Evolutionary conservation across 495 filamentous ascomycete genomes (phyloP), one percentile per base, ranked within the genome.

Genomic region (Chaetomium fimeti): DNA sequence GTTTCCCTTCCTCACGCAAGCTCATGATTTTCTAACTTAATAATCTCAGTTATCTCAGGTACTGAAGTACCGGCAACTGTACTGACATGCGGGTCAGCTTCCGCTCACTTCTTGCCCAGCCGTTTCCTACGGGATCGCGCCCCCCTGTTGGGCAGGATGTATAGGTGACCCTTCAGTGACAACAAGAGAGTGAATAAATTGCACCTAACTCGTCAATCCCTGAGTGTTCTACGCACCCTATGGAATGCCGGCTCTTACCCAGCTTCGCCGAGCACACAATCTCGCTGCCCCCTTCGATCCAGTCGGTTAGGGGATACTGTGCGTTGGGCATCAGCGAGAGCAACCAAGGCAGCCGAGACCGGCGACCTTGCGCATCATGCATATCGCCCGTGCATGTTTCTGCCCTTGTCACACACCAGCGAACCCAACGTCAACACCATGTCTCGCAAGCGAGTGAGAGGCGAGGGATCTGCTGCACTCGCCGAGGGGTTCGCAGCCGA

Each of bases 351-450:
- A 42, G 47, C 38, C 27, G 51, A 62, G 38, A 55, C 40, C 9
- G 11, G 24, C 24, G 8, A 27, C 47, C 25, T 13, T 22, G 13
- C 28, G 32, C 27, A 9, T 36, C 29, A 36, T 20, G 43, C 60
- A 54, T 24, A 11, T 24, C 38, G 9, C 43, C 0, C 53, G 22
- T 24, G 29, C 53, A 57, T 61, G 60, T 54, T 52, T 54, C 60
- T 54, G 60, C 60, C 48, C 32, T 54, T 54, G 60, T 61, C 15
- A 48, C 5, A 61, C 60, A 5, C 22, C 45, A n/a, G 12, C 55
- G 18, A 43, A 36, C 16, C 52, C 27, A 52, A 52, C 20, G 25
- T 11, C 16, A 52, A 16, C 20, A 52, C 6, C 11, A 52, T 7
- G 13, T 52, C 48, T 16, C 2, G 25, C 48, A 22, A 22, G 48